Percentiles rank a stretch among this genome's conserved stretches.
These are phyloP conservation scores for Populus nigra DNA, from an alignment of 345 rosid genomes.

Conservation along the genomic window DNA sequence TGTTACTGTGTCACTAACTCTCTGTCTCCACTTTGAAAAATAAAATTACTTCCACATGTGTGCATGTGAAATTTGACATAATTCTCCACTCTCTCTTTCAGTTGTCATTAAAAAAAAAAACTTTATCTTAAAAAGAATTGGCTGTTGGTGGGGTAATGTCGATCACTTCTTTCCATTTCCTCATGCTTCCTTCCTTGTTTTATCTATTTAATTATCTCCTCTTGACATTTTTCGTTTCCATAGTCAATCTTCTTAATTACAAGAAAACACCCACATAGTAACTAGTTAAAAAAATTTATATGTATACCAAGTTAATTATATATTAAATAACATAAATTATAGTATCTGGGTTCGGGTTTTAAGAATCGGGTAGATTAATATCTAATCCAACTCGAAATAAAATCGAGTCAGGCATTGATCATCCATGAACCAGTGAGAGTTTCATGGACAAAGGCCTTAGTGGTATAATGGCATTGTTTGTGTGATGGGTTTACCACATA, in stretches of 20 bases:
- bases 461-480: constrained; percentile 14
- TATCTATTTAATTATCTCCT: not conserved
- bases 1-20: not conserved
- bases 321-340: too few relatives aligned
- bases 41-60: constrained; percentile 4
- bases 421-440: too few relatives aligned
- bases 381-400: not conserved
- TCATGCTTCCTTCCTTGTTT: constrained; percentile 6
- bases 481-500: constrained; percentile 23
- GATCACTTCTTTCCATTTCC: constrained; percentile 13
- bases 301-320: too few relatives aligned
- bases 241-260: not conserved
- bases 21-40: not conserved
- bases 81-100: not conserved
- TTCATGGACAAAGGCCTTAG: not conserved
- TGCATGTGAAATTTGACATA: constrained; percentile 12
- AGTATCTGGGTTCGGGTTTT: too few relatives aligned
- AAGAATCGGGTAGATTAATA: too few relatives aligned
- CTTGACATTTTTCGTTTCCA: too few relatives aligned
- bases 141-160: constrained; percentile 2
- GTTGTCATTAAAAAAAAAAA: not conserved
- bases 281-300: too few relatives aligned
- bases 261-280: too few relatives aligned
- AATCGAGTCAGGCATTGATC: not conserved
- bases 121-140: not conserved